These are phyloP conservation scores for Zymoseptoria tritici DNA, from an alignment of 2,329 filamentous ascomycete genomes.

Conservation along the genomic window DNA sequence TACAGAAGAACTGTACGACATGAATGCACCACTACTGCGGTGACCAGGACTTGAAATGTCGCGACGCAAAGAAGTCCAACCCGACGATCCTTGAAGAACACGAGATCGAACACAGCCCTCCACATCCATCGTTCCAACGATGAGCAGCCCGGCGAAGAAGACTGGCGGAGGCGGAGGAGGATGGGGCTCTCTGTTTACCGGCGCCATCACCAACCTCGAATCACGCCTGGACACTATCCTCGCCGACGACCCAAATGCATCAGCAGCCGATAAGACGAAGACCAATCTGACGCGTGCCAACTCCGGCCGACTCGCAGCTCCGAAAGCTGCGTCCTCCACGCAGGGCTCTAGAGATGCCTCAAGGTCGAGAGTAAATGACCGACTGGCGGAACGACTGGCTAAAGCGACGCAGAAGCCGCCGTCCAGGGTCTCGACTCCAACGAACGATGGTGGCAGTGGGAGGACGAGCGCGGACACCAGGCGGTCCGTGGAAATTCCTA, in stretches of 20 bases:
- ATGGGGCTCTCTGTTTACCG: conserved; percentile 61
- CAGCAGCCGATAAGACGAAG: conserved; percentile 30
- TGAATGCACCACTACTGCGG: conserved; percentile 4
- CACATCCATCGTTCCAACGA: conserved; percentile 1
- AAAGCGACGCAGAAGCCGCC: conserved; percentile 70
- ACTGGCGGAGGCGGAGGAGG: conserved; percentile 16
- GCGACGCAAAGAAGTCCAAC: conserved; percentile 15
- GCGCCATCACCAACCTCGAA: conserved; percentile 89
- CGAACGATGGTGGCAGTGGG: conserved; percentile 36
- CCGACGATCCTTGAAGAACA: not conserved
- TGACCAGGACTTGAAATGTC: conserved; percentile 17
- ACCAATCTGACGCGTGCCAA: conserved; percentile 13
- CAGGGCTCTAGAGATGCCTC: conserved; percentile 56
- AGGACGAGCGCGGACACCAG: conserved; percentile 41
- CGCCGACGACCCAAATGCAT: conserved; percentile 62
- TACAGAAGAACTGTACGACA: conserved; percentile 13
- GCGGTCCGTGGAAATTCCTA: conserved; percentile 26
- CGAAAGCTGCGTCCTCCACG: conserved; percentile 28
- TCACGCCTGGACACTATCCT: conserved; percentile 87
- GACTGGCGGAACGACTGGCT: conserved; percentile 81
- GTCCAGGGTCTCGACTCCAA: conserved; percentile 49
- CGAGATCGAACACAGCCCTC: not conserved
- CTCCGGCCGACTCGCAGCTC: conserved; percentile 21
- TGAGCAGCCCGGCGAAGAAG: conserved; percentile 18
- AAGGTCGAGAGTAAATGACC: conserved; percentile 63